Evolutionary conservation across 148 eudicot genomes (phyloP), one percentile per base, ranked within the genome.

Genomic region (Fallopia convolvulus): DNA sequence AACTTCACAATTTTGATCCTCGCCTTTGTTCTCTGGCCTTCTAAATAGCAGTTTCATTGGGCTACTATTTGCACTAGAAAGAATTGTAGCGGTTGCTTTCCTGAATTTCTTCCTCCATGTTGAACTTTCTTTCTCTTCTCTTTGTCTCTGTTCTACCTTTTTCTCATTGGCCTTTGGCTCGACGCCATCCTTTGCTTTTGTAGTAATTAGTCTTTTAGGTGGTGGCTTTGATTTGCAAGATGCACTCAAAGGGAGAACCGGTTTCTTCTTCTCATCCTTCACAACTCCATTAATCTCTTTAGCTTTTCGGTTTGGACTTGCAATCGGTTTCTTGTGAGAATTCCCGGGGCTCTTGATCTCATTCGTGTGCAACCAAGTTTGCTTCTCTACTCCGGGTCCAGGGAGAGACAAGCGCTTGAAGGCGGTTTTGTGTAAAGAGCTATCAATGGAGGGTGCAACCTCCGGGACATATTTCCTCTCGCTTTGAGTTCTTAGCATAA

Each of bases 211-310:
- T 68, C 46, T 68, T 18, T 13, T 68, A 15, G 14, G 2, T 8
- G 72, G 44, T 17, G 72, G 72, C 21, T 68, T 36, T 68, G 72
- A 68, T 68, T 14, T 36, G 72, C 44, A 39, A 68, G 72, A 6
- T 17, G 72, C 72, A 39, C 44, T 68, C 21, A 39, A 33, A 68
- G 44, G 46, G 9, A 17, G 20, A 68, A 39, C 41, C 30, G 70
- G 70, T 30, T 63, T 63, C 36, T 63, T 63, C 36, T 26, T 12
- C 65, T 58, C 65, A 58, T 23, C 32, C 33, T 58, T 55, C 7
- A 55, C 61, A 55, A 55, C 61, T 55, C 61, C 61, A 44, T 44
- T 44, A 55, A n/a, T 15, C 56, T 50, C 56, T 50, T 15, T 50
- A 50, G 3, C 60, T 26, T 9, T 23, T 2, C 32, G 14, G 14